Evolutionary conservation across 2,329 filamentous ascomycete genomes (phyloP), one percentile per base, ranked within the genome.

Genomic region (Ceratocystis cacaofunesta): DNA sequence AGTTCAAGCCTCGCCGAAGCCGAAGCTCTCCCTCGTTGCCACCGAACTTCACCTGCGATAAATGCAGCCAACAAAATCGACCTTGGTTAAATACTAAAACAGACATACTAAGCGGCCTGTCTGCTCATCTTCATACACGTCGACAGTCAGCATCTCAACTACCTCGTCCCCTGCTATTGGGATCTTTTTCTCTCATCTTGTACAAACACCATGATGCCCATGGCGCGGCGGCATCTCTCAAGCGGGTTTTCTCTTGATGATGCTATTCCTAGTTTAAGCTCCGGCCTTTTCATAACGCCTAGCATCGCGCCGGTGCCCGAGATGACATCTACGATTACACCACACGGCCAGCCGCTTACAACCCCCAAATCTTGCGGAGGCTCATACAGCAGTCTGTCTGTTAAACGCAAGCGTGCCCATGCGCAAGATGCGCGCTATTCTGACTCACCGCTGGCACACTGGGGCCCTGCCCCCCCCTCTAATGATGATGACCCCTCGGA

Each of bases 241-340:
- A 57, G 62, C 50, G 62, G 46, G 30, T 64, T 57, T 57, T 44
- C 62, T 22, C 48, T 64, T 22, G 62, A 64, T 19, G 62, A 64
- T 52, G 30, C 62, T 10, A 30, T 64, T 48, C 48, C 62, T 2
- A 50, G 64, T 30, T 52, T 61, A 17, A 46, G 36, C 28, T 65
- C 58, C 19, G 64, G 57, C 15, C 43, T 52, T 30, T 61, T 48
- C 30, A 36, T 52, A 41, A 61, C 28, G 12, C 44, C 55, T 12
- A 43, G 36, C 36, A 17, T 43, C 52, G 30, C 57, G 30, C 12
- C 64, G 5, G 25, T 43, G 41, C 19, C 52, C 8, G 62, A 64
- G n/a, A 28, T 22, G 19, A 17, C 48, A 28, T 41, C 50, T 57
- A 28, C 61, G 12, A 19, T 32, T 64, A 30, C 43, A 28, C 41